These are phyloP conservation scores for Mesotaenium endlicherianum DNA, from an alignment of 139 green algal genomes.

Conservation along the genomic window DNA sequence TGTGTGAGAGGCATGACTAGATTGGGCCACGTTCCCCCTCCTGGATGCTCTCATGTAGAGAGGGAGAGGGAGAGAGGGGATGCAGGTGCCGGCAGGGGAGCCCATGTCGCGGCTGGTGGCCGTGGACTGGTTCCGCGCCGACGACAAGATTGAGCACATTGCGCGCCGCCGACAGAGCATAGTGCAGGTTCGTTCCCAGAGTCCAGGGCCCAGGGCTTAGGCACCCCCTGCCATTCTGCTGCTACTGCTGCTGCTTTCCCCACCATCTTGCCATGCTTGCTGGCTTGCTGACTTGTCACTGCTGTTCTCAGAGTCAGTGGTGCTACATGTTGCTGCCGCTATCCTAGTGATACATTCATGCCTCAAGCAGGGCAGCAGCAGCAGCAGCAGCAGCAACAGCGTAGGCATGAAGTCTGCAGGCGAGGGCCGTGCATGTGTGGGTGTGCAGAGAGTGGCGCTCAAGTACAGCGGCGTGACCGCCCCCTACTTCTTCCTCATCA, in stretches of 20 bases:
- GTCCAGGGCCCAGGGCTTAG: too few relatives aligned
- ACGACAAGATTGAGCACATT: conserved; percentile 4
- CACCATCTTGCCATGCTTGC: too few relatives aligned
- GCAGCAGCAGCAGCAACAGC: too few relatives aligned
- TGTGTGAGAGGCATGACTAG: neutral
- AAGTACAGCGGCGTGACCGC: neutral
- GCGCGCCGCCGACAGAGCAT: conserved; percentile 5
- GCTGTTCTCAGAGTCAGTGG: too few relatives aligned
- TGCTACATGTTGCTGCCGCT: too few relatives aligned
- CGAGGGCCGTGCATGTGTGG: too few relatives aligned
- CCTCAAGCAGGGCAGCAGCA: too few relatives aligned
- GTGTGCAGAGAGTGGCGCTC: neutral
- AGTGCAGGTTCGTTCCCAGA: conserved; percentile 32
- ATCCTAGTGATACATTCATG: too few relatives aligned
- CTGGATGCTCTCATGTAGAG: neutral
- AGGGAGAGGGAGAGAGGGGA: neutral
- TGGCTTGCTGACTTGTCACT: too few relatives aligned
- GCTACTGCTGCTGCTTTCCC: too few relatives aligned
- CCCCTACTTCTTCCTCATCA: conserved; percentile 46
- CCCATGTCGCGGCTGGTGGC: conserved; percentile 23
- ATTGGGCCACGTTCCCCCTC: neutral
- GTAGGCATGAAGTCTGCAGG: too few relatives aligned
- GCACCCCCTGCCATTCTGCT: too few relatives aligned
- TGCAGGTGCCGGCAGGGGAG: conserved; percentile 33
- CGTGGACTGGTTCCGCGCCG: conserved; percentile 45